Conservation (phyloP, 495 filamentous ascomycete species). For the Chaetomidium leptoderma region DNA sequence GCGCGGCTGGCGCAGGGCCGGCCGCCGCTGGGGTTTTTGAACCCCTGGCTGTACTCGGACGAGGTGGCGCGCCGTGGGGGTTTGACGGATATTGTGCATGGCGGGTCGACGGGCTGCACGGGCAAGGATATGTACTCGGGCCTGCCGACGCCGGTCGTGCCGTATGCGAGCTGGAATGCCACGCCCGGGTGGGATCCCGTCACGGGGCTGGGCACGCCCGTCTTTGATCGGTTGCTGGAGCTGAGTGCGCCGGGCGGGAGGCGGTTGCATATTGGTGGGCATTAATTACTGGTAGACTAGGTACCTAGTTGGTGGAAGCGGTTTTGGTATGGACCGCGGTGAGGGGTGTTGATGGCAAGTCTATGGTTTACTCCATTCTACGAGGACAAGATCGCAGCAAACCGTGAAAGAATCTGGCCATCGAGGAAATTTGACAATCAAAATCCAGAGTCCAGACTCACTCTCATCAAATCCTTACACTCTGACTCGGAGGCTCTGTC, state of each 20-base stretch:
- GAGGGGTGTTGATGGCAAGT: too few relatives aligned
- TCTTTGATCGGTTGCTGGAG: constrained; percentile 27
- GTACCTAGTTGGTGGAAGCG: too few relatives aligned
- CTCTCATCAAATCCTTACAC: too few relatives aligned
- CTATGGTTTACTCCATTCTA: too few relatives aligned
- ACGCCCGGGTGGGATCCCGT: constrained; percentile 46
- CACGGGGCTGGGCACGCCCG: constrained; percentile 44
- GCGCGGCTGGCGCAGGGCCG: constrained; percentile 50
- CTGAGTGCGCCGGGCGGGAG: constrained; percentile 24
- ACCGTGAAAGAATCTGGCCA: too few relatives aligned
- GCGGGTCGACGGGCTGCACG: constrained; percentile 59
- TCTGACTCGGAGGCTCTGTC: too few relatives aligned
- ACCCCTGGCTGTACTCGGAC: constrained; percentile 60
- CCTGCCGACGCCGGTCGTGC: constrained; percentile 6
- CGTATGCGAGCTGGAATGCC: constrained; percentile 55
- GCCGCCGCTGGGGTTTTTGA: constrained; percentile 60
- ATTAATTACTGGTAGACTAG: too few relatives aligned
- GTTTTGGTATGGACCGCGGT: too few relatives aligned
- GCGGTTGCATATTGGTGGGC: not conserved
- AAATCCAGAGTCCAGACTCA: too few relatives aligned
- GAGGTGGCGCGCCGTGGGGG: constrained; percentile 38
- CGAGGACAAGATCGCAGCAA: too few relatives aligned
- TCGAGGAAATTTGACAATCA: too few relatives aligned
- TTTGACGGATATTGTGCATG: constrained; percentile 63
- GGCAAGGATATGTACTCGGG: constrained; percentile 34